phyloP scores from a whole-genome alignment of 179 eudicot genomes.

The Nepenthes alata region DNA sequence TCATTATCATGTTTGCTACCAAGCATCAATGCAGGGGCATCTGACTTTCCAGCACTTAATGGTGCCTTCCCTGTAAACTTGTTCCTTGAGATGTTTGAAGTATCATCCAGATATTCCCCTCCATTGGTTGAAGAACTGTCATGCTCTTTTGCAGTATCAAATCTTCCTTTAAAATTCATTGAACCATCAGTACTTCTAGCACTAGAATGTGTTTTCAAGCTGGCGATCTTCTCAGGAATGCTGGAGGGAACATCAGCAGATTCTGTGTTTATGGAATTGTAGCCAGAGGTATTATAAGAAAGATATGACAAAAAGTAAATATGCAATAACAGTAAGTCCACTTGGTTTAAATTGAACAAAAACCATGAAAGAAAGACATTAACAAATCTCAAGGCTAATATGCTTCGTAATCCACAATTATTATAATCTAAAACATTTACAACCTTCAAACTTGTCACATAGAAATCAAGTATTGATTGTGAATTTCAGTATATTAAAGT shows the following conservation, averaged over 20 bases:
- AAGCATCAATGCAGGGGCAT: slow-evolving; percentile 20
- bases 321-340: no score
- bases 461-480: no score
- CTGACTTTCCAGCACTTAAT: slow-evolving; percentile 26
- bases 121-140: slow-evolving; percentile 10
- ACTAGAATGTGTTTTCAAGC: slow-evolving; percentile 11
- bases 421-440: no score
- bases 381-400: no score
- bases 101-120: slow-evolving; percentile 6
- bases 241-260: slow-evolving; percentile 26
- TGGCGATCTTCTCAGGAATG: slow-evolving; percentile 11
- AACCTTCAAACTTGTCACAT: no score
- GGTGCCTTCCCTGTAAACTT: slow-evolving; percentile 19
- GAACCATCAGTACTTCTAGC: slow-evolving; percentile 6
- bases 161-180: slow-evolving; percentile 14
- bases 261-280: slow-evolving; percentile 8
- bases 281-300: neutral
- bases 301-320: no score
- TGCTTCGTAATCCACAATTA: no score
- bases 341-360: no score
- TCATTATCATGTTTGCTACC: slow-evolving; percentile 14
- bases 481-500: no score
- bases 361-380: no score
- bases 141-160: slow-evolving; percentile 5
- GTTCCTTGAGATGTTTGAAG: slow-evolving; percentile 17